These are phyloP conservation scores for Sisymbrium irio DNA, from an alignment of 345 rosid genomes.

Conservation along the genomic window DNA sequence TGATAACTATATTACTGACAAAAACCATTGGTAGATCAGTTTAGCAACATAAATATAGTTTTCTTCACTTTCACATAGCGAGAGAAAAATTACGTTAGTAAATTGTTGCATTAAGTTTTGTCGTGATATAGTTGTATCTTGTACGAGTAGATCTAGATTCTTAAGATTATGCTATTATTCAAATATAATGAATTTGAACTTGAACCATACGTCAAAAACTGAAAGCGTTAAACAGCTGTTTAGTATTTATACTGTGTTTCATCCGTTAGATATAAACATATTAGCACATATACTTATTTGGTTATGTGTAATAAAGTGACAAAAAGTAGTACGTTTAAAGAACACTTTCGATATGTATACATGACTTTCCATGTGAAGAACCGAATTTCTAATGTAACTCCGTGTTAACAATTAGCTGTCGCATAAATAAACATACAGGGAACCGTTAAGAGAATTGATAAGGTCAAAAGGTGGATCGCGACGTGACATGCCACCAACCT, in stretches of 20 bases:
- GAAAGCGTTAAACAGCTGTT: too few species aligned
- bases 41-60: not conserved
- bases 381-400: not conserved
- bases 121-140: not conserved
- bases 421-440: not conserved
- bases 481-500: constrained; percentile 33
- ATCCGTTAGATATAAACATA: not conserved
- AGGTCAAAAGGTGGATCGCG: constrained; percentile 14
- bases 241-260: not conserved
- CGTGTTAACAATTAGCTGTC: not conserved
- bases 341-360: not conserved
- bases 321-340: not conserved
- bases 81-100: not conserved
- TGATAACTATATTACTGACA: not conserved
- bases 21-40: not conserved
- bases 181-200: not conserved
- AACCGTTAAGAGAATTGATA: constrained; percentile 8
- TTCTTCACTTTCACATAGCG: not conserved
- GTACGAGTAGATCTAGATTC: not conserved
- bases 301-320: not conserved
- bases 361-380: not conserved
- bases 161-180: not conserved
- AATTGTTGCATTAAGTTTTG: not conserved
- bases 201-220: not conserved
- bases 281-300: not conserved